These are phyloP conservation scores for Colletotrichum nymphaeae DNA, from an alignment of 2,329 filamentous ascomycete species.

Conservation along the genomic window DNA sequence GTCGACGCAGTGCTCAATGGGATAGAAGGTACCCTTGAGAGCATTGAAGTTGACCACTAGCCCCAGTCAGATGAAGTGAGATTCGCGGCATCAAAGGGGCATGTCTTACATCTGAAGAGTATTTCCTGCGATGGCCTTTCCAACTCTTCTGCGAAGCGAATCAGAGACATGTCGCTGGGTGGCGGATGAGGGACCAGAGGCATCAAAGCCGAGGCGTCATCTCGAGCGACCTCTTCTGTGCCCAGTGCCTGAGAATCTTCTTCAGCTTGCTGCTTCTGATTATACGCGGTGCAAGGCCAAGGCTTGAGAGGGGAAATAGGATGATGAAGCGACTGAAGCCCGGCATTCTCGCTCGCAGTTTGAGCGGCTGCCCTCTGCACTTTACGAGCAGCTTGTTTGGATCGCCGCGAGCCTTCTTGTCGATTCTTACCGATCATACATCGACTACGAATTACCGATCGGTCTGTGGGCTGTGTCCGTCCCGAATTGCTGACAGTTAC, in stretches of 20 bases:
- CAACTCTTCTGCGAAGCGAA: constrained; percentile 8
- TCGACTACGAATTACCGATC: constrained; percentile 14
- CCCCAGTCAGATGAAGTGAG: neutral
- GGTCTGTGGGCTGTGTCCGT: neutral
- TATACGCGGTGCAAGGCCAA: neutral
- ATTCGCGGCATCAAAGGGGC: neutral
- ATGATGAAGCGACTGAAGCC: neutral
- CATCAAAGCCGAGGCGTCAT: neutral
- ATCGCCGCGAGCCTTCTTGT: neutral
- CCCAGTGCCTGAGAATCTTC: neutral
- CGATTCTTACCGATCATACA: constrained; percentile 13
- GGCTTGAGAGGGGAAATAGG: neutral
- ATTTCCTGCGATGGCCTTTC: constrained; percentile 2
- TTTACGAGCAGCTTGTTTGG: neutral
- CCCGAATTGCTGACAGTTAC: neutral
- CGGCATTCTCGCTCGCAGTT: neutral
- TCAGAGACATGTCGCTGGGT: constrained; percentile 1
- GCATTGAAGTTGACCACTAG: neutral
- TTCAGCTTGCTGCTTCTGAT: neutral
- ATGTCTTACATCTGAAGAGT: constrained; percentile 5
- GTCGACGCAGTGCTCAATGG: constrained; percentile 9
- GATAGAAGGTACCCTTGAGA: neutral
- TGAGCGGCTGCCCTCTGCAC: neutral
- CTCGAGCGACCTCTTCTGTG: neutral
- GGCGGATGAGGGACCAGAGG: neutral